A percentile compares a stretch with the other conserved stretches of the same genome.
phyloP scores from a whole-genome alignment of 2,329 filamentous ascomycete species.

The Sphaerostilbella broomeana region DNA sequence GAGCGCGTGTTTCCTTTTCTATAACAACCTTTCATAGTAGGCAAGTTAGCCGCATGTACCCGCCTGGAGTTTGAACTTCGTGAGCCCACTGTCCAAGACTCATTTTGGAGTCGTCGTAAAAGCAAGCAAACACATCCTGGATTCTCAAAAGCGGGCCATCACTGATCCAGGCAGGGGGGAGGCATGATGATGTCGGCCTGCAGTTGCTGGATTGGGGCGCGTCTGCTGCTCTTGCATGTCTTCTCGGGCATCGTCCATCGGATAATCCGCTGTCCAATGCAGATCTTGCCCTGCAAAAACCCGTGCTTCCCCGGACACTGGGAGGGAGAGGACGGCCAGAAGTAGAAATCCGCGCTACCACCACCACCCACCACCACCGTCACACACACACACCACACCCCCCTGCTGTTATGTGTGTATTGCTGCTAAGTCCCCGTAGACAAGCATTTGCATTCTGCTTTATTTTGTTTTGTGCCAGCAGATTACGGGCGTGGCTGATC shows the following conservation, averaged over 20 bases:
- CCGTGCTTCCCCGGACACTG: slow-evolving; percentile 11
- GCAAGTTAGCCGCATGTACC: too few species aligned
- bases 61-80: too few species aligned
- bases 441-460: background rate
- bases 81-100: too few species aligned
- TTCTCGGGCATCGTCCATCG: background rate
- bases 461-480: too few species aligned
- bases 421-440: background rate
- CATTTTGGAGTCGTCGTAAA: too few species aligned
- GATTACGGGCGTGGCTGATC: background rate
- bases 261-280: slow-evolving; percentile 2
- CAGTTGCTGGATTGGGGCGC: too few species aligned
- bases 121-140: too few species aligned
- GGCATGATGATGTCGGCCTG: background rate
- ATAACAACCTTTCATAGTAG: too few species aligned
- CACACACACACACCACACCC: background rate
- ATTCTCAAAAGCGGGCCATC: background rate
- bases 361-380: slow-evolving; percentile 1
- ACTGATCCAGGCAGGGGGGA: background rate
- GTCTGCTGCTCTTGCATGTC: too few species aligned
- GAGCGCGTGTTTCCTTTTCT: too few species aligned
- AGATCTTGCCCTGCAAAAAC: slow-evolving; percentile 2
- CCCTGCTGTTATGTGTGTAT: slow-evolving; percentile 1
- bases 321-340: slow-evolving; percentile 7
- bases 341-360: slow-evolving; percentile 6